These are phyloP conservation scores for Colletotrichum tofieldiae DNA, from an alignment of 2,329 filamentous ascomycete species.

Conservation along the genomic window DNA sequence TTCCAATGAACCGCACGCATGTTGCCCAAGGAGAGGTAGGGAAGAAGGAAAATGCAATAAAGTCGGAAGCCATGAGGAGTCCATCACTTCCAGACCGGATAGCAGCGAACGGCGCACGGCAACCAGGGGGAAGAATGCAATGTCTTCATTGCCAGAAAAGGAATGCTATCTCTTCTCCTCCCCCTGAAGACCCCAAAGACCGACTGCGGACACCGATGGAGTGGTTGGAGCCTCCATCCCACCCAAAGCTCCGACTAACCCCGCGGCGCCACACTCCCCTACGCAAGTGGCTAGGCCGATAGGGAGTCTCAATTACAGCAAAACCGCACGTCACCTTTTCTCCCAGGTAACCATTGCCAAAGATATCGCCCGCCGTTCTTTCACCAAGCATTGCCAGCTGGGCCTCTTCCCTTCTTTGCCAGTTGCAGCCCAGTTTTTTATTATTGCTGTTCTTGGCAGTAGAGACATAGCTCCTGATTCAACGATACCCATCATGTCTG, in stretches of 20 bases:
- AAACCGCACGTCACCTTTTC: slow-evolving; percentile 31
- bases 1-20: slow-evolving; percentile 25
- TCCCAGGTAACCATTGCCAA: slow-evolving; percentile 6
- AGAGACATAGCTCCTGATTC: neutral
- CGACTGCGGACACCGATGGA: slow-evolving; percentile 27
- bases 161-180: slow-evolving; percentile 16
- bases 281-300: slow-evolving; percentile 17
- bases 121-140: slow-evolving; percentile 16
- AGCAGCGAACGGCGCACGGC: slow-evolving; percentile 22
- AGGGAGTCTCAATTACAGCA: slow-evolving; percentile 34
- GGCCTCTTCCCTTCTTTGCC: neutral
- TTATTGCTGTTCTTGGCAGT: too few relatives aligned
- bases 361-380: neutral
- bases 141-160: slow-evolving; percentile 23
- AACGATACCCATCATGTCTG: slow-evolving; percentile 47
- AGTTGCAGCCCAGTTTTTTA: neutral
- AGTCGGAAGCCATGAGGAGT: neutral
- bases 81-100: neutral
- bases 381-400: neutral
- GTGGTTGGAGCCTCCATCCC: slow-evolving; percentile 19
- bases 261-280: slow-evolving; percentile 39
- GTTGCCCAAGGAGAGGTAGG: slow-evolving; percentile 3
- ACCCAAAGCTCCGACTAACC: slow-evolving; percentile 30
- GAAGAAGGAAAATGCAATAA: neutral
- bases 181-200: slow-evolving; percentile 7